phyloP scores from a whole-genome alignment of 208 protist genomes.

The Angomonas deanei region DNA sequence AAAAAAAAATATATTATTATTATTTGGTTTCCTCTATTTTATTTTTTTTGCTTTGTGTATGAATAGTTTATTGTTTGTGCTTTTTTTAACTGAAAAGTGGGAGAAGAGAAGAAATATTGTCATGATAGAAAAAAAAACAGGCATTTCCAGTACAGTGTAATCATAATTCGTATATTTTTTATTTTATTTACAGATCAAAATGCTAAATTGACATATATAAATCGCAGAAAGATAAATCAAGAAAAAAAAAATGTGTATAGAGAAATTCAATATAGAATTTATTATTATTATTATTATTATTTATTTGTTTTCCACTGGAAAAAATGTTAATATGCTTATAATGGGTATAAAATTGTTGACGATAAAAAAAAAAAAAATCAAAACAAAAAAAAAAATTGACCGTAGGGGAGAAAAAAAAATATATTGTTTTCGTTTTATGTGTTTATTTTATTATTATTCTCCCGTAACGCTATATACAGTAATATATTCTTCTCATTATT shows the following conservation, averaged over 20 bases:
- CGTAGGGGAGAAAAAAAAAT: conserved; percentile 10
- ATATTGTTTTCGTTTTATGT: conserved; percentile 4
- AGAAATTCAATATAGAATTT: too few species aligned
- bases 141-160: not conserved
- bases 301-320: too few species aligned
- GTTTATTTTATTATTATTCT: not conserved
- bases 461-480: not conserved
- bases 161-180: not conserved
- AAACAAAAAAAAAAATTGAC: too few species aligned
- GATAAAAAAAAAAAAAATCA: conserved; percentile 6
- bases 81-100: too few species aligned
- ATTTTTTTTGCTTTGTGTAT: not conserved
- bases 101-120: not conserved
- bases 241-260: conserved; percentile 7
- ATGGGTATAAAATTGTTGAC: not conserved
- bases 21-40: not conserved
- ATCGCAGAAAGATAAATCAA: not conserved
- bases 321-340: too few species aligned
- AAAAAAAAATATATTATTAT: not conserved
- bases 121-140: not conserved
- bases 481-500: too few species aligned
- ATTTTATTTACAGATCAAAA: not conserved
- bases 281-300: too few species aligned
- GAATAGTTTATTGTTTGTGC: not conserved
- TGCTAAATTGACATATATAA: not conserved